Percentiles rank a stretch among this genome's conserved stretches.
Conservation (phyloP, 345 rosid genomes). For the Camelina sativa region DNA sequence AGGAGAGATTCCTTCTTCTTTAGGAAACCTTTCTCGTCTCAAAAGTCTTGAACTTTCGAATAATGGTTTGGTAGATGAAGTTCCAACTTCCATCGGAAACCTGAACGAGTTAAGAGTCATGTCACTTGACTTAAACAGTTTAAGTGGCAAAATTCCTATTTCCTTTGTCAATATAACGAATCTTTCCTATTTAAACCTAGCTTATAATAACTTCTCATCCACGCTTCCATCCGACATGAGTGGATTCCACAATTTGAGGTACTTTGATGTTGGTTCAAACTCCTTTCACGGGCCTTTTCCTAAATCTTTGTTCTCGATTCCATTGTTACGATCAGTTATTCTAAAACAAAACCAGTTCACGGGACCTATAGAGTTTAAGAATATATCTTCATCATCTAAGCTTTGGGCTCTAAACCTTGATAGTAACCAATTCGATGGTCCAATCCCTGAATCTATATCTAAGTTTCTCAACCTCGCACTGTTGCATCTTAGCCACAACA, state of each 20-base stretch:
- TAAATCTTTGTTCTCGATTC: background rate
- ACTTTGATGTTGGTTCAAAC: background rate
- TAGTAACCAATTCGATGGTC: constrained; percentile 11
- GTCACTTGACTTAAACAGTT: background rate
- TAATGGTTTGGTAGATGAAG: constrained; percentile 2
- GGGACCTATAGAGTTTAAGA: constrained; percentile 3
- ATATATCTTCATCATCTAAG: constrained; percentile 18
- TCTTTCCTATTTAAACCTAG: background rate
- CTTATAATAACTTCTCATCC: constrained; percentile 10
- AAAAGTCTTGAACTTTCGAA: background rate
- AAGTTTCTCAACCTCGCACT: background rate
- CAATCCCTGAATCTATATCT: constrained; percentile 13
- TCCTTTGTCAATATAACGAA: background rate
- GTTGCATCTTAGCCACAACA: background rate
- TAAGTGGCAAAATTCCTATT: background rate
- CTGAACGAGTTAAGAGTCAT: background rate
- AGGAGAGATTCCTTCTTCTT: constrained; percentile 14
- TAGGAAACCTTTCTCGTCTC: constrained; percentile 20
- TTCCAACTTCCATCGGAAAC: background rate
- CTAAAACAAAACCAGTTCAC: constrained; percentile 6
- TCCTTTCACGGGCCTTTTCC: constrained; percentile 12
- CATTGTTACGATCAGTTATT: background rate
- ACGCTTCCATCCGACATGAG: constrained; percentile 1
- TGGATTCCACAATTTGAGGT: background rate
- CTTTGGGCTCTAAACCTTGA: background rate